phyloP scores from a whole-genome alignment of 2,329 filamentous ascomycete genomes.

The Trichoderma brevicompactum region DNA sequence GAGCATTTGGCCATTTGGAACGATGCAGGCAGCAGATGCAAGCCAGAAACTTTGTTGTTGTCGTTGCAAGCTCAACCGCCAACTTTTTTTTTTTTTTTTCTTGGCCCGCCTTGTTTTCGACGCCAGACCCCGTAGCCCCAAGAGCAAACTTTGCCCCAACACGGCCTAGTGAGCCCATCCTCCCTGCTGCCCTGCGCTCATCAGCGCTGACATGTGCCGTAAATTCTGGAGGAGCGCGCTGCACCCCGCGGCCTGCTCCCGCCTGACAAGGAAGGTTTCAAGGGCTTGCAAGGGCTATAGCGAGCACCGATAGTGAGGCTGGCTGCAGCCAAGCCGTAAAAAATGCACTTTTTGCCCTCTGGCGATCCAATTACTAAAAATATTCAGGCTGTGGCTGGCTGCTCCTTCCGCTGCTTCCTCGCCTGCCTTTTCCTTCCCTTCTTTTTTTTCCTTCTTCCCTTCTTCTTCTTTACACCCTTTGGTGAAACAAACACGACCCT shows the following conservation, averaged over 20 bases:
- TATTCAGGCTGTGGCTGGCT: conserved; percentile 17
- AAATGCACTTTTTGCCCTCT: conserved; percentile 18
- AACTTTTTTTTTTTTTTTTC: conserved; percentile 2
- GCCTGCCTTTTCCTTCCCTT: conserved; percentile 16
- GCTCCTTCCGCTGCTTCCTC: conserved; percentile 18
- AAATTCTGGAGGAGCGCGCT: conserved; percentile 16
- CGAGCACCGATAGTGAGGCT: conserved; percentile 14
- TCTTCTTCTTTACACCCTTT: conserved; percentile 27
- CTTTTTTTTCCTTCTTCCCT: conserved; percentile 24
- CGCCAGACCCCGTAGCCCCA: neutral
- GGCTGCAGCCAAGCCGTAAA: conserved; percentile 2
- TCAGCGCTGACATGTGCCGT: conserved; percentile 22
- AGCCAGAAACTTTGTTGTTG: no score
- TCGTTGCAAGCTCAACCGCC: no score
- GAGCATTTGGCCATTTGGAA: neutral
- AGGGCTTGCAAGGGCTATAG: conserved; percentile 16
- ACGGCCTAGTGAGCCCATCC: conserved; percentile 8
- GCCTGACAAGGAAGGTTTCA: conserved; percentile 16
- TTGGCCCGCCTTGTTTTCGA: neutral
- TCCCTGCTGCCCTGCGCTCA: neutral
- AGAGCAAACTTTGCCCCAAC: conserved; percentile 7
- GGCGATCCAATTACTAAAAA: conserved; percentile 26
- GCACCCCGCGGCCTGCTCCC: conserved; percentile 13
- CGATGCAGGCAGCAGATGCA: no score
- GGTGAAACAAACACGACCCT: conserved; percentile 20